Percentiles rank a stretch among this genome's conserved stretches.
Conservation (phyloP, 2,329 filamentous ascomycete genomes). For the Pseudogymnoascus sp. region DNA sequence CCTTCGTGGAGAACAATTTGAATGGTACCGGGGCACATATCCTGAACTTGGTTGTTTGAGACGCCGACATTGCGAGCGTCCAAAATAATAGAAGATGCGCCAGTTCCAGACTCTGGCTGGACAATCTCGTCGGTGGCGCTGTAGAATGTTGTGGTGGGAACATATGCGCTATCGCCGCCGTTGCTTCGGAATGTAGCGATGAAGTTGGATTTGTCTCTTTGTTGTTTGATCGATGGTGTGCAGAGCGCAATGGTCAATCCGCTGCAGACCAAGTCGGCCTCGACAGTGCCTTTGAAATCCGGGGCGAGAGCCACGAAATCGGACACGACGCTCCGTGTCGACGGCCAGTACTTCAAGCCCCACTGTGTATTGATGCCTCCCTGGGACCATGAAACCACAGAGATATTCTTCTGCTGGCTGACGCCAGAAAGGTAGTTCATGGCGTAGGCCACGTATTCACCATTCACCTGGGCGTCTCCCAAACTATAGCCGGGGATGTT, state of each 20-base stretch:
- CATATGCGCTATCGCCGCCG: slow-evolving; percentile 42
- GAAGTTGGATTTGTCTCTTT: slow-evolving; percentile 36
- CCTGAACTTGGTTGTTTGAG: slow-evolving; percentile 41
- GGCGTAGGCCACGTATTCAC: slow-evolving; percentile 49
- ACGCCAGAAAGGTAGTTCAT: slow-evolving; percentile 45
- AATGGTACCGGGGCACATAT: slow-evolving; percentile 30
- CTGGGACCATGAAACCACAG: slow-evolving; percentile 46
- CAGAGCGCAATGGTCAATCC: slow-evolving; percentile 18
- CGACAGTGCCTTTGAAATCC: slow-evolving; percentile 42
- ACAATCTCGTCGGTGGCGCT: slow-evolving; percentile 43
- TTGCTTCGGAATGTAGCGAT: slow-evolving; percentile 34
- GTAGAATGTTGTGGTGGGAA: slow-evolving; percentile 46
- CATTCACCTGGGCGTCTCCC: slow-evolving; percentile 40
- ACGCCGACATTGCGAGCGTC: slow-evolving; percentile 32
- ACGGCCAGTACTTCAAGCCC: slow-evolving; percentile 50
- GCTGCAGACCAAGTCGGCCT: slow-evolving; percentile 25
- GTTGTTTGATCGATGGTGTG: slow-evolving; percentile 38
- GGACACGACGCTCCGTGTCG: slow-evolving; percentile 34
- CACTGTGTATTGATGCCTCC: slow-evolving; percentile 46
- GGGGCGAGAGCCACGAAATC: slow-evolving; percentile 44
- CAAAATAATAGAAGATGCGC: slow-evolving; percentile 37
- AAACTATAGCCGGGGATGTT: slow-evolving; percentile 43
- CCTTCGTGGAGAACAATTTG: slow-evolving; percentile 33
- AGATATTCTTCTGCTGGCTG: slow-evolving; percentile 30
- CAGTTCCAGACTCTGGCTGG: slow-evolving; percentile 37